Evolutionary conservation across 2,329 filamentous ascomycete species (phyloP).

Genomic region (Diaporthe aspalathi): DNA sequence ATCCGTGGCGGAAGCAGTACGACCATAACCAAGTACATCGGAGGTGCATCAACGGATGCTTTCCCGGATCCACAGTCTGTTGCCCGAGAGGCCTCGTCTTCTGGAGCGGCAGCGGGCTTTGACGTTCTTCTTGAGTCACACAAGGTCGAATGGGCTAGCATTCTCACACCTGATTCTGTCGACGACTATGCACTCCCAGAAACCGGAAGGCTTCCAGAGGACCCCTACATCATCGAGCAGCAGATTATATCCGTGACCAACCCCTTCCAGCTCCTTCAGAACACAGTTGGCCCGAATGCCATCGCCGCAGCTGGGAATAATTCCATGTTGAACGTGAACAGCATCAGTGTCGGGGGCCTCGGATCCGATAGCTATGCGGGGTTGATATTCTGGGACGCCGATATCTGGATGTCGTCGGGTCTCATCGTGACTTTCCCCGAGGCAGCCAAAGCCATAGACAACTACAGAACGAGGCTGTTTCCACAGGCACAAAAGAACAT

Average conservation of each 20-base stretch:
- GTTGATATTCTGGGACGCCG: conserved; percentile 37
- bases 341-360: conserved; percentile 48
- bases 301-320: conserved; percentile 58
- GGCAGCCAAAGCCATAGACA: conserved; percentile 24
- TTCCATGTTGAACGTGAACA: conserved; percentile 36
- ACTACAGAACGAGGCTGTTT: conserved; percentile 33
- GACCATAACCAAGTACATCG: conserved; percentile 74
- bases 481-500: conserved; percentile 36
- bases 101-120: conserved; percentile 63
- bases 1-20: conserved; percentile 64
- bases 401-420: conserved; percentile 36
- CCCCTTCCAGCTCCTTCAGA: conserved; percentile 67
- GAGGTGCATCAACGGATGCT: conserved; percentile 75
- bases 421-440: conserved; percentile 35
- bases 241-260: conserved; percentile 66
- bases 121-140: conserved; percentile 66
- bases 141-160: conserved; percentile 68
- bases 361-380: conserved; percentile 38
- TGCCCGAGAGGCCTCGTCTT: conserved; percentile 65
- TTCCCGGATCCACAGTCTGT: conserved; percentile 67
- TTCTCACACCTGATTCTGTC: conserved; percentile 71
- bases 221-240: conserved; percentile 66
- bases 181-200: conserved; percentile 67
- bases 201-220: conserved; percentile 67
- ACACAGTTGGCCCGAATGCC: conserved; percentile 54